phyloP scores from a whole-genome alignment of 2,329 filamentous ascomycete genomes.

The Nemania bipapillata region DNA sequence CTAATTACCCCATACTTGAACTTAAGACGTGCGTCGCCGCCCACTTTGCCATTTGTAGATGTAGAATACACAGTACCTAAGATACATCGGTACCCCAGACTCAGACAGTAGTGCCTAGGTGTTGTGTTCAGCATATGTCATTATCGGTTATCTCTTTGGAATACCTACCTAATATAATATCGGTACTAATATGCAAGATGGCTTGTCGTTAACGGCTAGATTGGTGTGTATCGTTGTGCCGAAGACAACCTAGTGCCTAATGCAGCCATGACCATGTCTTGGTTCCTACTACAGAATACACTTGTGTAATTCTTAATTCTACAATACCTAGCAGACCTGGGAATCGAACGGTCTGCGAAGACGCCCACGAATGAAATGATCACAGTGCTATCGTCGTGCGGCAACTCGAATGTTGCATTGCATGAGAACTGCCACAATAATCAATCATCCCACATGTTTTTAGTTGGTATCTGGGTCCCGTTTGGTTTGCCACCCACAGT shows the following conservation, averaged over 20 bases:
- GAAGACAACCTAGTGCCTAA: not conserved
- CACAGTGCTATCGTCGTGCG: constrained; percentile 26
- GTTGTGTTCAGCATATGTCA: not conserved
- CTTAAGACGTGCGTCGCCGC: not conserved
- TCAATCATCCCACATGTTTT: constrained; percentile 14
- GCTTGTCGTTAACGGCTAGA: constrained; percentile 11
- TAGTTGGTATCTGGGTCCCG: not conserved
- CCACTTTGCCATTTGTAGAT: not conserved
- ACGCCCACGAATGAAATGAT: not conserved
- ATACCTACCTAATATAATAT: not conserved
- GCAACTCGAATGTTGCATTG: constrained; percentile 30
- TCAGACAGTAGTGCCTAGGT: not conserved
- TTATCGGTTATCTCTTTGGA: too few species aligned
- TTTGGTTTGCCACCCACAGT: not conserved
- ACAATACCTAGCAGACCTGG: not conserved
- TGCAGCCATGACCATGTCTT: constrained; percentile 31
- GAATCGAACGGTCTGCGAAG: constrained; percentile 28
- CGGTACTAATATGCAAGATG: not conserved
- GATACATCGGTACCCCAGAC: not conserved
- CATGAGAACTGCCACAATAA: constrained; percentile 26
- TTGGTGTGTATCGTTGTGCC: not conserved
- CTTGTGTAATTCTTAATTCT: too few species aligned
- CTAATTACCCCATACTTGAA: constrained; percentile 11
- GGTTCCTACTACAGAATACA: too few species aligned
- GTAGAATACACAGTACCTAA: not conserved